A percentile compares a stretch with the other conserved stretches of the same genome.
phyloP scores from a whole-genome alignment of 768 basidiomycete species.

The Imleria badia region DNA sequence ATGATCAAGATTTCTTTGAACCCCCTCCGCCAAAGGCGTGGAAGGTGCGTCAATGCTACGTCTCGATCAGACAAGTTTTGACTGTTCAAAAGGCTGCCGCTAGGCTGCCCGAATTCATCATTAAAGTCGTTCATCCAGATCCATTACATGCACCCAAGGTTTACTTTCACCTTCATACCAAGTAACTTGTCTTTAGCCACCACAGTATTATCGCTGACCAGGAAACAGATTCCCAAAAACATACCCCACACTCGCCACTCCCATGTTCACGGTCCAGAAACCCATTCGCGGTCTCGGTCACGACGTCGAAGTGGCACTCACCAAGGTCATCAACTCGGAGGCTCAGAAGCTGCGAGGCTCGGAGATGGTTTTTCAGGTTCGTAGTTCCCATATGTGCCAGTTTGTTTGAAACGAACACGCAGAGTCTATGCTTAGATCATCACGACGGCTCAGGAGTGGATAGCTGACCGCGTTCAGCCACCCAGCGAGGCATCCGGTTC shows the following conservation, averaged over 20 bases:
- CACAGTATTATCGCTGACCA: background rate
- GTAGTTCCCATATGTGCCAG: conserved; percentile 12
- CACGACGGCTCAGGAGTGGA: conserved; percentile 70
- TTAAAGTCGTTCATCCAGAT: conserved; percentile 68
- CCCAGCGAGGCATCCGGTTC: conserved; percentile 64
- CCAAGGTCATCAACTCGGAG: conserved; percentile 61
- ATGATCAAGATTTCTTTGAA: conserved; percentile 73
- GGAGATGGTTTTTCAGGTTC: conserved; percentile 78
- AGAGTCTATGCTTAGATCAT: conserved; percentile 50
- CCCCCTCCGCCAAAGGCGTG: conserved; percentile 76
- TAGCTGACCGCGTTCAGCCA: conserved; percentile 54
- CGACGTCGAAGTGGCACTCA: conserved; percentile 56
- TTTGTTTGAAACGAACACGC: background rate
- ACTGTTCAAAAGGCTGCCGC: conserved; percentile 53
- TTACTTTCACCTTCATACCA: conserved; percentile 65
- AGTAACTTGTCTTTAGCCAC: conserved; percentile 42
- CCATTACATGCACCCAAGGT: conserved; percentile 54
- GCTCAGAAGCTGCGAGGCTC: conserved; percentile 63
- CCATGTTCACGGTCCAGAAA: conserved; percentile 67
- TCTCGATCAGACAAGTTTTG: background rate
- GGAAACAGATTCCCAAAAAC: conserved; percentile 70
- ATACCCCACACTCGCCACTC: conserved; percentile 71
- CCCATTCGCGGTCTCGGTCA: conserved; percentile 57
- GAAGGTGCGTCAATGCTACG: conserved; percentile 52
- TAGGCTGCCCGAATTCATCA: conserved; percentile 72